phyloP scores from a whole-genome alignment of 768 basidiomycete species.

The Leccinum aurantiacum region DNA sequence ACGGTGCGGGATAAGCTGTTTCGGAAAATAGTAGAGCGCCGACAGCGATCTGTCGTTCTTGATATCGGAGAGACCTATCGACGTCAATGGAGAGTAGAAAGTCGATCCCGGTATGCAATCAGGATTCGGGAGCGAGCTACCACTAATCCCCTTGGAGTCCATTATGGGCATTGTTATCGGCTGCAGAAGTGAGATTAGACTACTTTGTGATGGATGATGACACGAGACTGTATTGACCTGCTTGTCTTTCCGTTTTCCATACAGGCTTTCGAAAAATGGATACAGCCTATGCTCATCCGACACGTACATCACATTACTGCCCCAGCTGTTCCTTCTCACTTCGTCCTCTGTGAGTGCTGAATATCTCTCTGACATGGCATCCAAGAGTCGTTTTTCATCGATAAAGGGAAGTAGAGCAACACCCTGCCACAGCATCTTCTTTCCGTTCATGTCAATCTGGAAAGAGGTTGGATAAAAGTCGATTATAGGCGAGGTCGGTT shows the following conservation, averaged over 20 bases:
- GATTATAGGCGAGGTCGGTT: constrained; percentile 85
- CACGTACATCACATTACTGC: constrained; percentile 79
- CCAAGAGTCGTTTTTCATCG: constrained; percentile 77
- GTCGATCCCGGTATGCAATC: constrained; percentile 91
- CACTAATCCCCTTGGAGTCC: constrained; percentile 76
- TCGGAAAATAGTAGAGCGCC: constrained; percentile 85
- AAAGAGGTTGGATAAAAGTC: constrained; percentile 95
- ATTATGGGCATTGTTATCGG: constrained; percentile 68
- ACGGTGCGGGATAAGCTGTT: constrained; percentile 80
- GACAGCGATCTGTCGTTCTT: constrained; percentile 86
- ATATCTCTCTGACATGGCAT: constrained; percentile 74
- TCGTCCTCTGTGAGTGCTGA: constrained; percentile 76
- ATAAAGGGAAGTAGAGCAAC: constrained; percentile 97
- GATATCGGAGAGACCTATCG: constrained; percentile 70
- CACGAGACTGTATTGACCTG: constrained; percentile 52
- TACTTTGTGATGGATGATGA: not conserved
- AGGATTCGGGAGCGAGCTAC: constrained; percentile 78
- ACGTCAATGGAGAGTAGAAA: constrained; percentile 71
- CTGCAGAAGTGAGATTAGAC: constrained; percentile 43
- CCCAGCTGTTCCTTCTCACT: constrained; percentile 79
- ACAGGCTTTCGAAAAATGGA: constrained; percentile 83
- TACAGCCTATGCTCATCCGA: constrained; percentile 84
- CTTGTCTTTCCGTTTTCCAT: constrained; percentile 79
- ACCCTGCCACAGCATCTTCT: constrained; percentile 99
- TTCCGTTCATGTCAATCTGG: constrained; percentile 99